These are phyloP conservation scores for Mycena capillaripes DNA, from an alignment of 768 basidiomycete genomes.

Conservation along the genomic window DNA sequence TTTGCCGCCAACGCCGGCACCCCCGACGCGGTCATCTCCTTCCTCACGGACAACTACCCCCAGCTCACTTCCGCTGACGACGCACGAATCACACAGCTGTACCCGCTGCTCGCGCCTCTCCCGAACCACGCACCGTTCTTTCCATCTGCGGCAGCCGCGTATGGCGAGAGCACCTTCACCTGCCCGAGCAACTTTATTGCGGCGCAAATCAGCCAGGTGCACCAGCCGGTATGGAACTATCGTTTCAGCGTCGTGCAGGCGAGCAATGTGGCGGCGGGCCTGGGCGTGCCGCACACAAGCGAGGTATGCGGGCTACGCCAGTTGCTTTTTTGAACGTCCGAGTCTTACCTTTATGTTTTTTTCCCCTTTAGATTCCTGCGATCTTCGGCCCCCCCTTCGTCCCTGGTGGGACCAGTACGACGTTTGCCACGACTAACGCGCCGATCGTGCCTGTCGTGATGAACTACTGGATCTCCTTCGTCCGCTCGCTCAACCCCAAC, in stretches of 20 bases:
- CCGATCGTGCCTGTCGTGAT: constrained; percentile 28
- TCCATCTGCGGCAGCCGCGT: constrained; percentile 19
- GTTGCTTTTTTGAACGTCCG: neutral
- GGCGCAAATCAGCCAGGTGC: constrained; percentile 16
- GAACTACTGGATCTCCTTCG: constrained; percentile 28
- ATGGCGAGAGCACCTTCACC: constrained; percentile 24
- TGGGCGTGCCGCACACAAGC: constrained; percentile 26
- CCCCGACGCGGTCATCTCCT: constrained; percentile 17
- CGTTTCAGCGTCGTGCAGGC: constrained; percentile 30
- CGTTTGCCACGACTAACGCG: constrained; percentile 28
- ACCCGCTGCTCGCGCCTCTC: constrained; percentile 23
- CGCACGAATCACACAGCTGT: constrained; percentile 17
- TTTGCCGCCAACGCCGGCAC: constrained; percentile 26
- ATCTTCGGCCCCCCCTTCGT: constrained; percentile 25
- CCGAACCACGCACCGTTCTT: constrained; percentile 21
- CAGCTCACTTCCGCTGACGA: constrained; percentile 22
- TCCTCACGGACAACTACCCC: constrained; percentile 26
- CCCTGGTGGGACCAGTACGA: constrained; percentile 23
- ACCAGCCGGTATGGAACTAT: constrained; percentile 26
- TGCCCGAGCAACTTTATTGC: constrained; percentile 29
- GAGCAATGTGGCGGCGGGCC: constrained; percentile 10
- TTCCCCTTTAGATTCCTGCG: constrained; percentile 20
- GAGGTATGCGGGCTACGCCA: constrained; percentile 19
- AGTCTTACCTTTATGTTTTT: constrained; percentile 8
- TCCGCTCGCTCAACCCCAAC: constrained; percentile 23